These are phyloP conservation scores for Austroboletus novae-zelandiae DNA, from an alignment of 1,284 basidiomycete genomes.

Conservation along the genomic window DNA sequence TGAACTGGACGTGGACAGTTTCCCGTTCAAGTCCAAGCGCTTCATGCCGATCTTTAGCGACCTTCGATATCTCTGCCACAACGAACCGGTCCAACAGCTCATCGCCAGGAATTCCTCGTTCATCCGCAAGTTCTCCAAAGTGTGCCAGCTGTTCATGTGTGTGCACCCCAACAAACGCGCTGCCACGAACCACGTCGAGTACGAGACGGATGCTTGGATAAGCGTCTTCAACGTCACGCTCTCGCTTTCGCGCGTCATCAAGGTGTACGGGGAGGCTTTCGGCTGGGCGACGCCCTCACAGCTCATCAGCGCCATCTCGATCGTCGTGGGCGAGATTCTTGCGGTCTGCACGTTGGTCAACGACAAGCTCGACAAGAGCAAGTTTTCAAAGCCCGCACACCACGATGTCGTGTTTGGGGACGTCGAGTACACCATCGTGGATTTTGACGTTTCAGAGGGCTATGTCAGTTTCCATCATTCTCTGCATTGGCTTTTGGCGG, in stretches of 20 bases:
- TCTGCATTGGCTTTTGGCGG: slow-evolving; percentile 88
- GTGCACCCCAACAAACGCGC: slow-evolving; percentile 89
- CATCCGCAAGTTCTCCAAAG: slow-evolving; percentile 53
- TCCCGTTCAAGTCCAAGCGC: slow-evolving; percentile 89
- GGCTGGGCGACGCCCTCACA: slow-evolving; percentile 54
- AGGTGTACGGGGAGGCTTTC: slow-evolving; percentile 84
- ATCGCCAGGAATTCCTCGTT: slow-evolving; percentile 62
- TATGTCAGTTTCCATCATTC: slow-evolving; percentile 95
- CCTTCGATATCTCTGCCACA: slow-evolving; percentile 76
- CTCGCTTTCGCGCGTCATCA: slow-evolving; percentile 83
- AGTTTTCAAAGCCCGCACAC: slow-evolving; percentile 60
- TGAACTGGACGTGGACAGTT: slow-evolving; percentile 74
- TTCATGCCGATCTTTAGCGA: slow-evolving; percentile 91
- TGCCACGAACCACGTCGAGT: slow-evolving; percentile 82
- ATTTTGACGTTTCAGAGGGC: slow-evolving; percentile 79
- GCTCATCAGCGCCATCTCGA: slow-evolving; percentile 67
- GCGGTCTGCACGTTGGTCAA: slow-evolving; percentile 65
- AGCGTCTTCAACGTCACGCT: slow-evolving; percentile 91
- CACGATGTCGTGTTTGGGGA: slow-evolving; percentile 68
- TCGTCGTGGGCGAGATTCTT: slow-evolving; percentile 72
- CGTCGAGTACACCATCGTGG: slow-evolving; percentile 57
- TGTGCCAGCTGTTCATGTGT: slow-evolving; percentile 87
- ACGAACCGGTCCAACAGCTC: slow-evolving; percentile 71
- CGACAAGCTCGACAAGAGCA: slow-evolving; percentile 62
- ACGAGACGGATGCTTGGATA: slow-evolving; percentile 93